A percentile compares a stretch with the other conserved stretches of the same genome.
Conservation (phyloP, 2,329 filamentous ascomycete species). For the Dactylonectria estremocensis region DNA sequence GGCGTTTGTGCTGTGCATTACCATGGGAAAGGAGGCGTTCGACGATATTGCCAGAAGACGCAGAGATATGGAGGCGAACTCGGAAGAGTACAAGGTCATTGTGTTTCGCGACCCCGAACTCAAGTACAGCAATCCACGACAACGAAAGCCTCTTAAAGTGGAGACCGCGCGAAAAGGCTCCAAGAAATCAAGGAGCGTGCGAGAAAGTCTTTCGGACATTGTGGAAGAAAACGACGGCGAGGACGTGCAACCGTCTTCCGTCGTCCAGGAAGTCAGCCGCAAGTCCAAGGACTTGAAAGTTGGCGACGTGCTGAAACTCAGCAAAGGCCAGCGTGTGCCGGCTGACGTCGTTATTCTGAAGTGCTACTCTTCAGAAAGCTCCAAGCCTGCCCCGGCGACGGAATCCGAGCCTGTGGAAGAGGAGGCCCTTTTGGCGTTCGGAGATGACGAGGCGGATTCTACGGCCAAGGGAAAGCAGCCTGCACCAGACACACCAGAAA, state of each 20-base stretch:
- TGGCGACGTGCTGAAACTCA: constrained; percentile 93
- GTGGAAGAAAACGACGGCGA: constrained; percentile 74
- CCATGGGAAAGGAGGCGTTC: constrained; percentile 94
- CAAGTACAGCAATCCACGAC: constrained; percentile 57
- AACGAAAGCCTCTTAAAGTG: constrained; percentile 62
- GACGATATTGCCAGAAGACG: constrained; percentile 91
- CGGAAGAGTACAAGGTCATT: constrained; percentile 87
- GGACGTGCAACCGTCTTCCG: constrained; percentile 60
- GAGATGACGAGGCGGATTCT: constrained; percentile 53
- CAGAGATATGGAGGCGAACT: constrained; percentile 94
- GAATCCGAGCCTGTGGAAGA: constrained; percentile 54
- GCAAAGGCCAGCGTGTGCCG: constrained; percentile 92
- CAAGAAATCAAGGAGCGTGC: constrained; percentile 50
- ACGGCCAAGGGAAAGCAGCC: constrained; percentile 55
- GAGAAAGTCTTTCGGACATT: constrained; percentile 71
- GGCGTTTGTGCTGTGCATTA: constrained; percentile 92
- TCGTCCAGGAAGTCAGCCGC: constrained; percentile 78
- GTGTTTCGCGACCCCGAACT: constrained; percentile 74
- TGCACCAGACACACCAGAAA: constrained; percentile 43
- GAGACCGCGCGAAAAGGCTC: constrained; percentile 49
- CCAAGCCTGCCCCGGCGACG: constrained; percentile 48
- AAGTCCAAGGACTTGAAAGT: constrained; percentile 92
- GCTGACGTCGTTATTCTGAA: constrained; percentile 96
- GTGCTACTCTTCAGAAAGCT: constrained; percentile 75
- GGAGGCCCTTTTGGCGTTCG: constrained; percentile 60